Conservation (phyloP, 1,284 basidiomycete species). For the Vanrija humicola region DNA sequence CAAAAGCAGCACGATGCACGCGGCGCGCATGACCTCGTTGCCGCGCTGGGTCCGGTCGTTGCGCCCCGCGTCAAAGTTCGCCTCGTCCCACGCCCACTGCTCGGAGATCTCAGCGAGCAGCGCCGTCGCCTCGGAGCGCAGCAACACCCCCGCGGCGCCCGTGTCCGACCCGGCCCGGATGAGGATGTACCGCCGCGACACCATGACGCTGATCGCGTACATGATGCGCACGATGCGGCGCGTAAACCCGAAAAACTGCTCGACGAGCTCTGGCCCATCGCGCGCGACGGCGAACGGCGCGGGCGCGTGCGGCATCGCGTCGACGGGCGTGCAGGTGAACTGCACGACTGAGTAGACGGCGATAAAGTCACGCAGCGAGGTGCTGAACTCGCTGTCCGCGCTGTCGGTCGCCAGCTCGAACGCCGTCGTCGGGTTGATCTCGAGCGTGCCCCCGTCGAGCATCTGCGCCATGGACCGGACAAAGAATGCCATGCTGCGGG, state of each 20-base stretch:
- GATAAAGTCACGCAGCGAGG: constrained; percentile 17
- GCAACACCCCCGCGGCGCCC: background rate
- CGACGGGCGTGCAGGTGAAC: constrained; percentile 9
- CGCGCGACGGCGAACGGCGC: constrained; percentile 3
- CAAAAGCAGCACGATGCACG: constrained; percentile 14
- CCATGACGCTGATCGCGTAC: constrained; percentile 14
- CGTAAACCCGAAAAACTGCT: constrained; percentile 20
- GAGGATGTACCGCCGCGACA: constrained; percentile 9
- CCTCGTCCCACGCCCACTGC: constrained; percentile 12
- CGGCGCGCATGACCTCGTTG: constrained; percentile 15
- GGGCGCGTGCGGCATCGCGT: background rate
- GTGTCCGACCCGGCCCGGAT: constrained; percentile 6
- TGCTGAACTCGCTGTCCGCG: constrained; percentile 3
- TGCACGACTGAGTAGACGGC: constrained; percentile 15
- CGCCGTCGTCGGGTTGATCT: constrained; percentile 9
- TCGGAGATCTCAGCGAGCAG: constrained; percentile 5
- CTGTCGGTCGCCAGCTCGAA: constrained; percentile 10
- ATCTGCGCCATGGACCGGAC: constrained; percentile 23
- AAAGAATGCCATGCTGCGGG: constrained; percentile 17
- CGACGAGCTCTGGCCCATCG: constrained; percentile 17
- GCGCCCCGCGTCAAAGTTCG: constrained; percentile 8
- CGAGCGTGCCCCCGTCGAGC: constrained; percentile 11
- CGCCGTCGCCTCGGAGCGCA: constrained; percentile 8
- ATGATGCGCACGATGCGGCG: constrained; percentile 15
- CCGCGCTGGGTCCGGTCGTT: constrained; percentile 16